phyloP scores from a whole-genome alignment of 1,284 basidiomycete species.

The Ceratobasidium sp. region DNA sequence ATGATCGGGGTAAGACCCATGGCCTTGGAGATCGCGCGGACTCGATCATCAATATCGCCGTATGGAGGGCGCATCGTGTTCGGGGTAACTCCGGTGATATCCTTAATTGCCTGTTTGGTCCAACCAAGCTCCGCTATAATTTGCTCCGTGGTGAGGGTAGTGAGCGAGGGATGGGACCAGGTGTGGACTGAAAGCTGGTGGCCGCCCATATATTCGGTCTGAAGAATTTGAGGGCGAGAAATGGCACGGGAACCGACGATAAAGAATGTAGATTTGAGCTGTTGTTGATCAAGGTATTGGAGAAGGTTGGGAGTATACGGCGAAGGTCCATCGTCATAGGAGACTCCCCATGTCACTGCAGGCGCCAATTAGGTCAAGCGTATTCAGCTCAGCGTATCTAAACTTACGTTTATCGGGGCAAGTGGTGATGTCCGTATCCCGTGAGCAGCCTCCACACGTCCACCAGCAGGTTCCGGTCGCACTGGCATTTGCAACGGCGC shows the following conservation, averaged over 20 bases:
- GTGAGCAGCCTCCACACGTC: conserved; percentile 69
- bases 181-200: conserved; percentile 62
- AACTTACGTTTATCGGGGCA: conserved; percentile 67
- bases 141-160: conserved; percentile 64
- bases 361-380: conserved; percentile 48
- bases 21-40: conserved; percentile 63
- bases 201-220: conserved; percentile 53
- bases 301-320: conserved; percentile 64
- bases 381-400: conserved; percentile 51
- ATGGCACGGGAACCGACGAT: conserved; percentile 65
- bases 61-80: conserved; percentile 56
- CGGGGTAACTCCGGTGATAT: conserved; percentile 53
- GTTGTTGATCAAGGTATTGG: conserved; percentile 64
- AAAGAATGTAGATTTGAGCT: conserved; percentile 69
- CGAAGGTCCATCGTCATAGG: conserved; percentile 66
- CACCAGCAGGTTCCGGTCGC: conserved; percentile 76
- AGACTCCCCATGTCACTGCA: conserved; percentile 34
- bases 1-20: conserved; percentile 59
- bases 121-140: conserved; percentile 68
- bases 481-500: conserved; percentile 69
- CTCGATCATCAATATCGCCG: conserved; percentile 65
- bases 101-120: conserved; percentile 61
- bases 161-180: conserved; percentile 53
- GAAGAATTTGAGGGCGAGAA: conserved; percentile 52
- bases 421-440: conserved; percentile 63